Evolutionary conservation across 805 yeast genomes (phyloP).

Genomic region (Candida vaughaniae): DNA sequence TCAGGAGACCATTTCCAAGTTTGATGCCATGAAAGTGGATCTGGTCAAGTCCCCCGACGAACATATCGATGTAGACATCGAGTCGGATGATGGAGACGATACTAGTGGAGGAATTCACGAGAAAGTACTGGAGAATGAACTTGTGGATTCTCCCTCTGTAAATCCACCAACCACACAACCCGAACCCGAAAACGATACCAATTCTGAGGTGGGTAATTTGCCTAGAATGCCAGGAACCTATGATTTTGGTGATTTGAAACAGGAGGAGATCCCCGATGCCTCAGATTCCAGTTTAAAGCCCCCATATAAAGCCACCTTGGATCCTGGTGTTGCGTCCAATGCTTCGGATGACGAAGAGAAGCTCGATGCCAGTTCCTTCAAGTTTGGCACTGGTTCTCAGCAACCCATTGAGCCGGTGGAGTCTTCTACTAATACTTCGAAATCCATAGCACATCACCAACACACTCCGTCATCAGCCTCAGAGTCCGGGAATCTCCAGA

Average conservation of each 20-base stretch:
- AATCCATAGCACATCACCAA: background rate
- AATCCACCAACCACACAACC: background rate
- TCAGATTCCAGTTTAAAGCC: background rate
- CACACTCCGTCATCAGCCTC: conserved; percentile 9
- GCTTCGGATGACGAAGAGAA: conserved; percentile 3
- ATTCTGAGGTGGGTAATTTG: conserved; percentile 5
- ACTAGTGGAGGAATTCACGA: background rate
- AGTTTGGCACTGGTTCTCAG: background rate
- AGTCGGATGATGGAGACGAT: background rate
- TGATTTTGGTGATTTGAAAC: conserved; percentile 19
- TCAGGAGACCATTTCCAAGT: conserved; percentile 13
- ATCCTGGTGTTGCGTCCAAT: conserved; percentile 46
- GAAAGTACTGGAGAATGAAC: background rate
- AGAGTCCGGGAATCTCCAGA: conserved; percentile 17
- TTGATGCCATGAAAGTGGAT: conserved; percentile 4
- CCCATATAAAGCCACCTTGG: conserved; percentile 37
- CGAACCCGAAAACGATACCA: background rate
- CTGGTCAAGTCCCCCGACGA: background rate
- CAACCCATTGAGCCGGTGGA: background rate
- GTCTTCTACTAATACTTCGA: too few relatives aligned
- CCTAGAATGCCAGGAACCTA: conserved; percentile 26
- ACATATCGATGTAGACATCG: conserved; percentile 1
- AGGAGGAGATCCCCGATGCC: background rate
- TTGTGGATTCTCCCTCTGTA: background rate
- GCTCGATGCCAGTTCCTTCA: background rate